phyloP scores from a whole-genome alignment of 257 asterid species.

The Ophiorrhiza pumila region DNA sequence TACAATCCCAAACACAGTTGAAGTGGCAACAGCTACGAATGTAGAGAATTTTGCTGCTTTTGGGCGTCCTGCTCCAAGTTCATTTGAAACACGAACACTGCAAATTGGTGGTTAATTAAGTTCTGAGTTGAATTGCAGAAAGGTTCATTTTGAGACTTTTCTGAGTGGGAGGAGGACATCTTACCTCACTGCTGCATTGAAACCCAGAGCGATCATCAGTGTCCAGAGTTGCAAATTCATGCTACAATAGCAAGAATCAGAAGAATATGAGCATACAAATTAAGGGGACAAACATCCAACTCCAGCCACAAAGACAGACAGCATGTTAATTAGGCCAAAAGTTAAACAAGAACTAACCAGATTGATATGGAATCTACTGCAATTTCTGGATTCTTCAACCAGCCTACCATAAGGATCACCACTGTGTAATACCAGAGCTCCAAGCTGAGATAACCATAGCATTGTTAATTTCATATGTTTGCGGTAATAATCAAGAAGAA shows the following conservation, averaged over 20 bases:
- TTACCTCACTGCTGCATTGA: constrained; percentile 89
- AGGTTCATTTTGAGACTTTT: background rate
- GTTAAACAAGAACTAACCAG: constrained; percentile 66
- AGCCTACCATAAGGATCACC: constrained; percentile 77
- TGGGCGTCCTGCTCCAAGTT: constrained; percentile 73
- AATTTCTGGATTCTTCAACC: constrained; percentile 70
- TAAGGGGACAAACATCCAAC: too few species aligned
- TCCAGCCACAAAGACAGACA: background rate
- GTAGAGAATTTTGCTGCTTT: constrained; percentile 72
- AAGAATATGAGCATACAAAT: background rate
- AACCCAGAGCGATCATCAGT: constrained; percentile 68
- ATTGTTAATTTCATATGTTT: background rate
- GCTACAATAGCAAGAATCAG: constrained; percentile 33
- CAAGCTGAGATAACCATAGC: constrained; percentile 44
- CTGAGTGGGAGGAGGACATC: background rate
- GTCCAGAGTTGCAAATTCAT: constrained; percentile 75
- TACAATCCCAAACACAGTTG: constrained; percentile 48
- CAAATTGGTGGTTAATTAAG: constrained; percentile 4
- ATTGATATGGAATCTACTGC: constrained; percentile 79
- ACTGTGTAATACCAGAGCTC: constrained; percentile 76
- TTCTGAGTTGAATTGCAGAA: background rate
- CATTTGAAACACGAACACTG: constrained; percentile 79
- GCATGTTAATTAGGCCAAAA: too few species aligned
- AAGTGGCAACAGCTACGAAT: constrained; percentile 45
- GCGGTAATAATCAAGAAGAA: too few species aligned